A percentile compares a stretch with the other conserved stretches of the same genome.
phyloP scores from a whole-genome alignment of 1,284 basidiomycete species.

The Entoloma clypeatum region DNA sequence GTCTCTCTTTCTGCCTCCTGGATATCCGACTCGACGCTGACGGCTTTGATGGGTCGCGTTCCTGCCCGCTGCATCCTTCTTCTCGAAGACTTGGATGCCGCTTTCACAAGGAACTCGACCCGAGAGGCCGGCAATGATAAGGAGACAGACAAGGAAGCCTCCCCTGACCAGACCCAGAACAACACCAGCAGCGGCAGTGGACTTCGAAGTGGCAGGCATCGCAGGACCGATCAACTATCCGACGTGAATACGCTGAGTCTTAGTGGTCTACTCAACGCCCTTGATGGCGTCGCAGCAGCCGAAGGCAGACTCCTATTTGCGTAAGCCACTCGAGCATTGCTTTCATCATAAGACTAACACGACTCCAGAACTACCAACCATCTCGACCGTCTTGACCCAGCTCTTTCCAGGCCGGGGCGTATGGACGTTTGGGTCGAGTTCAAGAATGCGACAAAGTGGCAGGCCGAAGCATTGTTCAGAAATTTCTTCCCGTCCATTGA shows the following conservation, averaged over 20 bases:
- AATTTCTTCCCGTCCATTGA: conserved; percentile 82
- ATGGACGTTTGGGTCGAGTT: conserved; percentile 91
- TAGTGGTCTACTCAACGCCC: conserved; percentile 77
- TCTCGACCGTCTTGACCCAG: conserved; percentile 78
- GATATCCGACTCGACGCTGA: conserved; percentile 74
- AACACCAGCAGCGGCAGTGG: conserved; percentile 16
- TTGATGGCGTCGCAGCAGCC: conserved; percentile 83
- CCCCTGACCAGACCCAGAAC: conserved; percentile 13
- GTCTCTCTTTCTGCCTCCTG: conserved; percentile 72
- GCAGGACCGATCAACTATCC: conserved; percentile 55
- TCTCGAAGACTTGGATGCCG: conserved; percentile 81
- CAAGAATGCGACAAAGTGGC: conserved; percentile 77
- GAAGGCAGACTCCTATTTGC: conserved; percentile 83
- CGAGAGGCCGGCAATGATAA: conserved; percentile 49
- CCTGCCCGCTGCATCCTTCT: conserved; percentile 80
- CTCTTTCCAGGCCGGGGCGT: conserved; percentile 79
- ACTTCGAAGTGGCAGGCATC: conserved; percentile 33
- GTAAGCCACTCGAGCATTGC: conserved; percentile 48
- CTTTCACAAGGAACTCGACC: conserved; percentile 69
- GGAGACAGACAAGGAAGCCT: conserved; percentile 29
- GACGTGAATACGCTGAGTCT: conserved; percentile 77
- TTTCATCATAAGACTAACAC: conserved; percentile 4
- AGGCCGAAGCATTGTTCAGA: conserved; percentile 77
- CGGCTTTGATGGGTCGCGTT: conserved; percentile 76
- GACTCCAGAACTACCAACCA: conserved; percentile 71